Base-by-base conservation (phyloP, 768 basidiomycete species). In the Strobilomyces confusus region DNA sequence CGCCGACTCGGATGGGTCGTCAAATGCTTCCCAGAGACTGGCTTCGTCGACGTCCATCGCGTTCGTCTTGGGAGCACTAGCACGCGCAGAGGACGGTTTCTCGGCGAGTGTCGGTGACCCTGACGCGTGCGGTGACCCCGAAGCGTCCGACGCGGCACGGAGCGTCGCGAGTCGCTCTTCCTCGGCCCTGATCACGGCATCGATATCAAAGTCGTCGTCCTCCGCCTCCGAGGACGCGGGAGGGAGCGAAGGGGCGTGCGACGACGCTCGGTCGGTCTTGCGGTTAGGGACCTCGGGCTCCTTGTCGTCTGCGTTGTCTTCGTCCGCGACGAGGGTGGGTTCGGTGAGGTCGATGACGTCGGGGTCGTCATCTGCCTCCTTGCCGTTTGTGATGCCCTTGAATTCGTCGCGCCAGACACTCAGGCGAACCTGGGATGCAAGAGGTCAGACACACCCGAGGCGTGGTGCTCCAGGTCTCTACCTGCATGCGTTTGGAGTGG, bases 401-500 rank as follows among this genome's bases (percentile, higher is more conserved):
- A 78, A 80, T 65, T 90, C 84, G 64, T 92, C 88, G 51, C 80
- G 75, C 87, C 89, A 93, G 19, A 84, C 81, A n/a, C 84, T 81
- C 22, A 92, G 65, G 19, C 82, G 77, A 23, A 85, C 83, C 89
- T 90, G 55, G 58, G 23, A 9, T 47, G 48, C 44, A n/a, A 9
- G 38, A 37, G 13, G 42, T 63, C 26, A 67, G 48, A 41, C 6
- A n/a, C 13, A 2, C 11, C 6, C 5, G 9, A 42, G 37, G 15
- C 32, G n/a, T 55, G 11, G 23, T 37, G 15, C 2, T 23, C 37
- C 19, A 44, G 17, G 40, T 34, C 30, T 82, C 56, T 64, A 97
- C 95, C 71, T 87, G 80, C 86, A 98, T 89, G 14, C 89, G 81
- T 47, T 83, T 83, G 7, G 89, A 86, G 59, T 89, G 89, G 64